These are phyloP conservation scores for Pseudogymnoascus sp. DNA, from an alignment of 2,329 filamentous ascomycete genomes.

Conservation along the genomic window DNA sequence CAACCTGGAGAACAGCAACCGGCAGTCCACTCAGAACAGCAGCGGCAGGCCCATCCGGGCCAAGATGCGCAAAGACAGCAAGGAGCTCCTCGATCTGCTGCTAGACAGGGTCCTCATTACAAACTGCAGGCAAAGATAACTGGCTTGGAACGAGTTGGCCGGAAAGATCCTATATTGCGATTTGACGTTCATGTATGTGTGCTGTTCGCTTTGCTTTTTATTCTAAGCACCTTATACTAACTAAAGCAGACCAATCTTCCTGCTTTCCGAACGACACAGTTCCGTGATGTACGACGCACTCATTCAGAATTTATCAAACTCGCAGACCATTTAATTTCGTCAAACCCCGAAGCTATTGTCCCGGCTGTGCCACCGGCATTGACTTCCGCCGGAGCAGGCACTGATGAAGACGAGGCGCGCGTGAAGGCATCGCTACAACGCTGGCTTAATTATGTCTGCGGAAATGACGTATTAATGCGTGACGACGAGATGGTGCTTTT, in stretches of 20 bases:
- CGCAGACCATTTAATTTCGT: slow-evolving; percentile 90
- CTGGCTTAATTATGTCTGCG: slow-evolving; percentile 91
- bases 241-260: slow-evolving; percentile 82
- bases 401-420: slow-evolving; percentile 85
- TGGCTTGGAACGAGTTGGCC: slow-evolving; percentile 80
- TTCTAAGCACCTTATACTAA: background rate
- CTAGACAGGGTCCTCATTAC: slow-evolving; percentile 54
- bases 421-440: slow-evolving; percentile 86
- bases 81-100: slow-evolving; percentile 30
- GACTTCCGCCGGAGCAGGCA: slow-evolving; percentile 88
- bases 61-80: slow-evolving; percentile 28
- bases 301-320: slow-evolving; percentile 96
- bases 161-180: slow-evolving; percentile 88
- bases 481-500: slow-evolving; percentile 98
- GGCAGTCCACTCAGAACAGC: slow-evolving; percentile 17
- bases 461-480: slow-evolving; percentile 83
- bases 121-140: slow-evolving; percentile 94
- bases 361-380: slow-evolving; percentile 91
- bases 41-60: slow-evolving; percentile 26
- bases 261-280: slow-evolving; percentile 94
- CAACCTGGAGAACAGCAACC: slow-evolving; percentile 18
- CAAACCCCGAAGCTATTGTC: slow-evolving; percentile 93
- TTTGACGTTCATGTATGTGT: slow-evolving; percentile 89
- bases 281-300: slow-evolving; percentile 89
- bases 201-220: background rate